Base-by-base conservation (phyloP, 1,139 yeast species). In the Candida sojae region DNA sequence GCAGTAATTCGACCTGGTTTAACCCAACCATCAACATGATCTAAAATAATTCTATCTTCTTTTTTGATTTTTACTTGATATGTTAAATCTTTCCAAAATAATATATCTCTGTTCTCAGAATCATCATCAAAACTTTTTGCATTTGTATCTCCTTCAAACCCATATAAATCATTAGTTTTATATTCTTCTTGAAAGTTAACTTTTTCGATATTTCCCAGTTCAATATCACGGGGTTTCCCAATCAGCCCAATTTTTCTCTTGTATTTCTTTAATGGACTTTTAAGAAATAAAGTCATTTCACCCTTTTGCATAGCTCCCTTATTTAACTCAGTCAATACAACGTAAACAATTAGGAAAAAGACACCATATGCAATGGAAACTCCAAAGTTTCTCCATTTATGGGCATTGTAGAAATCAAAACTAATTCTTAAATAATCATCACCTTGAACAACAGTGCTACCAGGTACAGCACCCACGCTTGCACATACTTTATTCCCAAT, bases 301-400 rank as follows among this genome's bases (percentile, higher is more conserved):
- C 96, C 96, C 71, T 84, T 86, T 64, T 88, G 91, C 71, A 84
- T 81, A 25, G 89, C 83, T 65, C 91, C 89, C 59, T 84, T 86
- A 59, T 85, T 85, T 52, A 70, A 68, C 67, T 86, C 92, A 51
- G 84, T 80, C 52, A 83, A 74, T 6, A 73, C 42, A 58, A 88
- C 66, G 60, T 86, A 86, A 23, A 81, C 39, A 44, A 57, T 57
- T 45, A 85, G 68, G 66, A 86, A 85, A 64, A 84, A 78, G 21
- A 82, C 47, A 32, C 70, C 66, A 59, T 78, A 88, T 0, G 75
- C 89, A 52, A 84, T 48, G 39, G 78, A 68, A 57, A 90, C 84
- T 63, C 96, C 96, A 54, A 83, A 80, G 60, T 90, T 86, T 70
- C 97, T 83, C 97, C 97, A 90, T 62, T 81, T 80, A 64, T 90